A percentile compares a stretch with the other conserved stretches of the same genome.
These are phyloP conservation scores for Arctium minus DNA, from an alignment of 129 eudicot species.

Conservation along the genomic window DNA sequence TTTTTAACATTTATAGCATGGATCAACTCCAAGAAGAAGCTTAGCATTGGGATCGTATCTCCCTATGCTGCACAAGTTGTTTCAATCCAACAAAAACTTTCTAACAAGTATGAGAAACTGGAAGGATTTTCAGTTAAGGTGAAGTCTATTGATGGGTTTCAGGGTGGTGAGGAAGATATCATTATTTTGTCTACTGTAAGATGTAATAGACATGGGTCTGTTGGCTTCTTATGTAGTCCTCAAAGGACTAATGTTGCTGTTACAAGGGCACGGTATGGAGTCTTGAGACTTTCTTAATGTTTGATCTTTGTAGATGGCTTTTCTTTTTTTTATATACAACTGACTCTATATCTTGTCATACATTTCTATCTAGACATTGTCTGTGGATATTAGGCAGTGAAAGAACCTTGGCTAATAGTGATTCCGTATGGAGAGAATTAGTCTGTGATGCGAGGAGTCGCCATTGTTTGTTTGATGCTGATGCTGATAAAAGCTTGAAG, in stretches of 20 bases:
- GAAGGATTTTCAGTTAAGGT: constrained; percentile 39
- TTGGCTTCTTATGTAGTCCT: constrained; percentile 21
- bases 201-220: constrained; percentile 27
- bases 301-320: background rate
- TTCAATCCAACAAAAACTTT: constrained; percentile 31
- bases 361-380: constrained; percentile 28
- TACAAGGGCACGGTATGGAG: constrained; percentile 45
- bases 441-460: constrained; percentile 37
- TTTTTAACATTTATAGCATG: constrained; percentile 27
- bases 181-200: constrained; percentile 52
- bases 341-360: background rate
- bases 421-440: constrained; percentile 35
- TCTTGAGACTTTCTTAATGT: background rate
- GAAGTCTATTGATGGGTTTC: constrained; percentile 52
- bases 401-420: constrained; percentile 28
- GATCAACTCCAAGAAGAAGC: constrained; percentile 15
- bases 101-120: constrained; percentile 14
- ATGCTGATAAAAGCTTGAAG: constrained; percentile 30
- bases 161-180: constrained; percentile 53
- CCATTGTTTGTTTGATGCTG: constrained; percentile 39
- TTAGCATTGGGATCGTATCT: constrained; percentile 47
- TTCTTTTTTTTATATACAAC: background rate
- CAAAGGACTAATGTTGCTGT: constrained; percentile 49
- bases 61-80: constrained; percentile 55
- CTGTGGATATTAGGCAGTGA: constrained; percentile 55